A percentile compares a stretch with the other conserved stretches of the same genome.
These are phyloP conservation scores for Calcarisporium arbuscula DNA, from an alignment of 2,329 filamentous ascomycete species.

Conservation along the genomic window DNA sequence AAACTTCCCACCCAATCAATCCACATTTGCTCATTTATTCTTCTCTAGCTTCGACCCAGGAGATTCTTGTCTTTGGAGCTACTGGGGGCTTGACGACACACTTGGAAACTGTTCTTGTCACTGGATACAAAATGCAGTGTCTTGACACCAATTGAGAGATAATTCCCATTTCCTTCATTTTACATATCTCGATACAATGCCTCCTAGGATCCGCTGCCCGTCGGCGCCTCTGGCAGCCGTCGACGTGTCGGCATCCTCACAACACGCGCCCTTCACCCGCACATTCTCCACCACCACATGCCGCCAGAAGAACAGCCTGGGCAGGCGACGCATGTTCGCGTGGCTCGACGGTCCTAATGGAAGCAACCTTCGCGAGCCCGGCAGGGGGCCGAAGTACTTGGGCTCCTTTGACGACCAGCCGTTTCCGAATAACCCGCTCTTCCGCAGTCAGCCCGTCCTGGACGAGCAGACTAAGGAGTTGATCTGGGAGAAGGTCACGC, in stretches of 20 bases:
- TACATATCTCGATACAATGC: slow-evolving; percentile 16
- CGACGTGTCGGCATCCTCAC: slow-evolving; percentile 13
- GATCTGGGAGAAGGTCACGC: slow-evolving; percentile 64
- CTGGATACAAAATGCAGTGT: too few relatives aligned
- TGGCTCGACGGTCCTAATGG: slow-evolving; percentile 28
- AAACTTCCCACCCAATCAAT: too few relatives aligned
- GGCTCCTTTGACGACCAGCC: slow-evolving; percentile 41
- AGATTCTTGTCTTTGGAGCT: too few relatives aligned
- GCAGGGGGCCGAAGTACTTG: slow-evolving; percentile 30
- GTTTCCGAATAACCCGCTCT: slow-evolving; percentile 69
- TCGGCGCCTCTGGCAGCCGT: slow-evolving; percentile 24
- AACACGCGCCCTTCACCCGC: slow-evolving; percentile 16
- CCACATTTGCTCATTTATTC: too few relatives aligned
- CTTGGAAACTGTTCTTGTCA: too few relatives aligned
- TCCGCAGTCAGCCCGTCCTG: slow-evolving; percentile 66
- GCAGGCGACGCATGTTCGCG: slow-evolving; percentile 29
- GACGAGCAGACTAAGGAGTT: slow-evolving; percentile 65
- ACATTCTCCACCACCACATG: slow-evolving; percentile 34
- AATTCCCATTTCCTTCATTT: too few relatives aligned
- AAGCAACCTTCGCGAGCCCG: slow-evolving; percentile 16
- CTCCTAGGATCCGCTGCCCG: slow-evolving; percentile 23
- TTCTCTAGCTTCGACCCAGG: too few relatives aligned
- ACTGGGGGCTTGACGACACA: too few relatives aligned
- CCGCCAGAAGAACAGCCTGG: slow-evolving; percentile 29
- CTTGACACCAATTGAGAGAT: too few relatives aligned